These are phyloP conservation scores for Taphrina populina DNA, from an alignment of 1,139 yeast species.

Conservation along the genomic window DNA sequence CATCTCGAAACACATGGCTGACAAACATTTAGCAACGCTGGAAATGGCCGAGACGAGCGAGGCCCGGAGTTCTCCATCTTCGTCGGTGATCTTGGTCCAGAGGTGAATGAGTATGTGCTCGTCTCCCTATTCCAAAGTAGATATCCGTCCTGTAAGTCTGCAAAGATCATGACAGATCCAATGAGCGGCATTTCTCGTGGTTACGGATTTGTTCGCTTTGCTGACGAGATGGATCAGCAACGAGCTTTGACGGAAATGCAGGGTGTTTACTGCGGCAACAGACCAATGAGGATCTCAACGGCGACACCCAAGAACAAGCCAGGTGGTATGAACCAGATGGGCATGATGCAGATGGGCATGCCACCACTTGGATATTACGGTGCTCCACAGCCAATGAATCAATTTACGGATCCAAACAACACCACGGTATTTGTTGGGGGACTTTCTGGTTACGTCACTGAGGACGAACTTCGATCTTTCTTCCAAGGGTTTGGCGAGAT, in stretches of 20 bases:
- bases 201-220: slow-evolving; percentile 87
- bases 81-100: slow-evolving; percentile 80
- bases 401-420: slow-evolving; percentile 72
- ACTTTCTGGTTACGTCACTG: slow-evolving; percentile 69
- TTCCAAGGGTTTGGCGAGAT: slow-evolving; percentile 85
- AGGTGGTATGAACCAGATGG: slow-evolving; percentile 40
- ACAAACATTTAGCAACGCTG: neutral
- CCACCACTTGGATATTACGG: slow-evolving; percentile 45
- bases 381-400: slow-evolving; percentile 50
- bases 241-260: slow-evolving; percentile 80
- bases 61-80: slow-evolving; percentile 69
- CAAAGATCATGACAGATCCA: slow-evolving; percentile 82
- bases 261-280: slow-evolving; percentile 68
- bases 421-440: slow-evolving; percentile 97
- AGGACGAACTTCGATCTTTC: slow-evolving; percentile 67
- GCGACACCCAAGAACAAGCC: slow-evolving; percentile 64
- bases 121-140: slow-evolving; percentile 67
- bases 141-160: slow-evolving; percentile 76
- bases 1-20: neutral
- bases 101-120: slow-evolving; percentile 65
- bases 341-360: slow-evolving; percentile 42
- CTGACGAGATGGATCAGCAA: slow-evolving; percentile 67
- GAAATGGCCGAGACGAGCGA: slow-evolving; percentile 43
- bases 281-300: slow-evolving; percentile 73
- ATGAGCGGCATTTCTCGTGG: slow-evolving; percentile 75